Percentiles rank a stretch among this genome's conserved stretches.
Conservation (phyloP, 1,284 basidiomycete genomes). For the Xerocomus amazonicus region DNA sequence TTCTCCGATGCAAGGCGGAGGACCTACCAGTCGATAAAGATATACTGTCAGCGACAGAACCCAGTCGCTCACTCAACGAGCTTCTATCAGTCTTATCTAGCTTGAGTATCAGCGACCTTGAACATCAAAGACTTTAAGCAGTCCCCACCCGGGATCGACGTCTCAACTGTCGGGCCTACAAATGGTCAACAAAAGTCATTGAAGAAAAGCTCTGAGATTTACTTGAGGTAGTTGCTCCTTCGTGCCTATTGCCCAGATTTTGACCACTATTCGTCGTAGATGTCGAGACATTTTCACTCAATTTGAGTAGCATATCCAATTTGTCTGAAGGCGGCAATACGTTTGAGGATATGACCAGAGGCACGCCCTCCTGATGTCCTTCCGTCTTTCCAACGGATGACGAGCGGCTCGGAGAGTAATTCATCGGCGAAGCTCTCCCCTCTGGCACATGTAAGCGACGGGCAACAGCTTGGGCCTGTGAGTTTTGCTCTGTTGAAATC, state of each 20-base stretch:
- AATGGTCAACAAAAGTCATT: constrained; percentile 11
- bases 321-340: constrained; percentile 20
- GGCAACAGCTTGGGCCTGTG: constrained; percentile 63
- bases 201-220: neutral
- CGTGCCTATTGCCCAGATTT: constrained; percentile 14
- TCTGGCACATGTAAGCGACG: constrained; percentile 65
- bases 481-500: constrained; percentile 54
- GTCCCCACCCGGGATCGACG: constrained; percentile 20
- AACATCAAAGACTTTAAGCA: constrained; percentile 1
- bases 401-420: constrained; percentile 31
- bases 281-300: constrained; percentile 17
- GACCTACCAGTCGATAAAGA: constrained; percentile 17
- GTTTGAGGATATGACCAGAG: constrained; percentile 20
- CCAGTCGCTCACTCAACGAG: neutral
- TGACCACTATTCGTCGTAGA: constrained; percentile 17
- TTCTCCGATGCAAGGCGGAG: constrained; percentile 4
- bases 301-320: constrained; percentile 25
- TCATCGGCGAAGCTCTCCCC: constrained; percentile 41
- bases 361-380: constrained; percentile 15
- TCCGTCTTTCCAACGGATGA: constrained; percentile 32
- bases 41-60: constrained; percentile 1
- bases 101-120: constrained; percentile 12
- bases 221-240: constrained; percentile 29
- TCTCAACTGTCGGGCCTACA: constrained; percentile 25
- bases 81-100: constrained; percentile 16